Base-by-base conservation (phyloP, 2,329 filamentous ascomycete species). In the Setomelanomma holmii region DNA sequence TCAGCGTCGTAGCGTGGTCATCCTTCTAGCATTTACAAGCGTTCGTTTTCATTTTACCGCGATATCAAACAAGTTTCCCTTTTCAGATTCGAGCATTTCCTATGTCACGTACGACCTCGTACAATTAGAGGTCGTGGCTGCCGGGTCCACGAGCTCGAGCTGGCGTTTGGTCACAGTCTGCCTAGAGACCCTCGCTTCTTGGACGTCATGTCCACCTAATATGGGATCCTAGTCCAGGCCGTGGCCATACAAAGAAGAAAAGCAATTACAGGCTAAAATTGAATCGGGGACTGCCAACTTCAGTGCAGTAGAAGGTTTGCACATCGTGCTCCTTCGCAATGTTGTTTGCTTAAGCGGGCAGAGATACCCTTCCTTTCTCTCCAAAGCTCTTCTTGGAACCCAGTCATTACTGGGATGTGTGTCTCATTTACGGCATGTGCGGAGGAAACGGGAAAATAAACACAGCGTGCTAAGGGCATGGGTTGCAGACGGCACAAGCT, bases 1-100 rank as follows among this genome's bases (percentile, higher is more conserved):
- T 66, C 69, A 74, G 70, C 72, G 64, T 74, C 69, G 73, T 74
- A 73, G 69, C 72, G 64, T 73, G 70, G 64, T 67, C 61, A 64
- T 60, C 68, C 55, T 54, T 60, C 60, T 63, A 65, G 69, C 70
- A 74, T 74, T 66, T 74, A 58, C 68, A 62, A 74, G 69, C 70
- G 69, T 69, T 63, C 68, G 51, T 68, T 61, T 66, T 62, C 64
- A 53, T 58, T 60, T 30, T 56, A 59, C 51, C 66, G 66, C 68
- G 56, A 70, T 69, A 70, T 69, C 64, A 68, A 72, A 67, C 56
- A 68, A 55, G 47, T 63, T 63, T 58, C 52, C 27, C 56, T 45
- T 56, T 64, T 58, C 59, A 62, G 56, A 63, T 67, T 65, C 56
- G 40, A 67, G 63, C 63, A 69, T 72, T 73, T 74, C 68, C 55